phyloP scores from a whole-genome alignment of 2,329 filamentous ascomycete species.

The Monilinia fructicola region DNA sequence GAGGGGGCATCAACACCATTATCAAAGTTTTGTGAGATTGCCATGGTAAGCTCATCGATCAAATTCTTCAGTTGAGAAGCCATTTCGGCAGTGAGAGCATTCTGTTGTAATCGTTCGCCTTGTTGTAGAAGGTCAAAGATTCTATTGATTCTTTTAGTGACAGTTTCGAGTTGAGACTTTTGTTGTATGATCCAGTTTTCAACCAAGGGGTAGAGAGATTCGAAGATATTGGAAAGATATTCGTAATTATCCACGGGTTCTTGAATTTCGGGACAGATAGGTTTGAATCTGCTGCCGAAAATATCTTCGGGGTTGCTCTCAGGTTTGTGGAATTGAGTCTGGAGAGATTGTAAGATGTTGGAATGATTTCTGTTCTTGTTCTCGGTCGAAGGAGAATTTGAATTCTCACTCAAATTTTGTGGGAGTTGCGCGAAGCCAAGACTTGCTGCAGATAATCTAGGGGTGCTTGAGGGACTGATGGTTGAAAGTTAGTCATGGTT shows the following conservation, averaged over 20 bases:
- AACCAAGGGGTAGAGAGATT: neutral
- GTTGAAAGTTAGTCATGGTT: neutral
- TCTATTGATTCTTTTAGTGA: constrained; percentile 1
- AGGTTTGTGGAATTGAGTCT: neutral
- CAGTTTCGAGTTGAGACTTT: neutral
- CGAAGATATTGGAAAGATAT: neutral
- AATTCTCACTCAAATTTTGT: neutral
- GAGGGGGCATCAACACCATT: neutral
- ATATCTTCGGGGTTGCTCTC: neutral
- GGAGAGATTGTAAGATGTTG: neutral
- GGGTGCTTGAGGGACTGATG: neutral
- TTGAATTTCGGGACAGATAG: neutral
- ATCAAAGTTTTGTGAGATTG: neutral
- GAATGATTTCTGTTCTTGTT: neutral
- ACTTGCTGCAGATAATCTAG: neutral
- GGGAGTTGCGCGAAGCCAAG: neutral
- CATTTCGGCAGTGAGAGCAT: neutral
- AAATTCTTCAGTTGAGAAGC: neutral
- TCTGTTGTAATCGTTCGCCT: constrained; percentile 6
- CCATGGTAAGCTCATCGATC: neutral
- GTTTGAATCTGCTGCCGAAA: neutral
- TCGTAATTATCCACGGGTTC: neutral
- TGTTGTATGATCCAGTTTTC: constrained; percentile 11
- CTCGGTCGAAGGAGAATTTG: neutral
- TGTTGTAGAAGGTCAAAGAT: neutral